Base-by-base conservation (phyloP, 257 asterid species). In the Solanum tarapatanum region DNA sequence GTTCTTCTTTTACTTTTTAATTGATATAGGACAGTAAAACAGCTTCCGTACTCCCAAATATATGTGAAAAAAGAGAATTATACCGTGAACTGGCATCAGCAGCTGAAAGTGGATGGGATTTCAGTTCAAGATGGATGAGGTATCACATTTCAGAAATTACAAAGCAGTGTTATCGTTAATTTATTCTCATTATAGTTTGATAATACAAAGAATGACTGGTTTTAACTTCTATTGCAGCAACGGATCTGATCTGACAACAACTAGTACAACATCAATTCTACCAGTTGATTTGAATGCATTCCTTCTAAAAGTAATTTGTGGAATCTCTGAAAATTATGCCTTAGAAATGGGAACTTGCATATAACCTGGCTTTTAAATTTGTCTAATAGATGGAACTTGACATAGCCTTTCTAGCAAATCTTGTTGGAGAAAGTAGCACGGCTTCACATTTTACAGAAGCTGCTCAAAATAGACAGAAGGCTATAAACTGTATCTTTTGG, bases 21-120 rank as follows among this genome's bases (percentile, higher is more conserved):
- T 45, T 79, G 35, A 84, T 48, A 43, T 94, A 95, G 99, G 99
- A 97, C 90, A 80, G 4, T 79, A 92, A 92, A 91, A 93, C 93
- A 14, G 99, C 99, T 90, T 94, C 97, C 24, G 91, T 90, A 73
- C 92, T 97, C 37, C 33, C 95, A 12, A 90, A 73, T 90, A 51
- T 74, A 2, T 91, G 94, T 88, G 93, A 90, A 58, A 94, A 91
- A 89, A 85, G 91, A 2, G 89, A 88, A 69, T 88, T 96, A 58
- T 97, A 95, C 74, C 96, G 99, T 8, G 98, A 97, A 86, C 7
- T 95, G 45, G 99, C 98, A 43, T 92, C 99, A 7, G 43, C 98
- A 26, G 99, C 99, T 77, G 99, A 97, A 91, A 92, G 98, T 83
- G 99, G 99, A 41, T 95, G 98, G 99, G 99, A 97, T 93, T 96